These are phyloP conservation scores for Malus hybrid DNA, from an alignment of 331 rosid genomes.

Conservation along the genomic window DNA sequence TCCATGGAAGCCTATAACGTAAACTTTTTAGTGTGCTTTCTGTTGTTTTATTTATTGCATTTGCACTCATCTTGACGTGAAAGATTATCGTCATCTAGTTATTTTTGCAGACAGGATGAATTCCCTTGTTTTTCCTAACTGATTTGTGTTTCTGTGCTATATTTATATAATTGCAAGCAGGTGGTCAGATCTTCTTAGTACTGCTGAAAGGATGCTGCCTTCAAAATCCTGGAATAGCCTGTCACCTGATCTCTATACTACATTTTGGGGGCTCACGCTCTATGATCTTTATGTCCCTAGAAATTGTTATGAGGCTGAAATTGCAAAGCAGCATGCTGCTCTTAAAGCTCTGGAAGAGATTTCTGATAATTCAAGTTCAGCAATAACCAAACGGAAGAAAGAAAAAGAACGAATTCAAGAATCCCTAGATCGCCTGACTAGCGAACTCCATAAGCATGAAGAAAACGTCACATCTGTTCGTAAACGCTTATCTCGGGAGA, in stretches of 20 bases:
- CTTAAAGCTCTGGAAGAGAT: conserved; percentile 96
- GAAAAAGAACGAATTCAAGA: conserved; percentile 99
- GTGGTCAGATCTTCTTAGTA: conserved; percentile 80
- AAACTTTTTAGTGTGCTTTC: conserved; percentile 3
- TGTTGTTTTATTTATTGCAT: not conserved
- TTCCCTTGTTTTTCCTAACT: not conserved
- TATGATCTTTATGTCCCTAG: conserved; percentile 93
- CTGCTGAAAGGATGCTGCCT: conserved; percentile 87
- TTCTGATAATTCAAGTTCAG: conserved; percentile 95
- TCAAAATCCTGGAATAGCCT: conserved; percentile 96
- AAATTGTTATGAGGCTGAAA: conserved; percentile 83
- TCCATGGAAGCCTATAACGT: conserved; percentile 53
- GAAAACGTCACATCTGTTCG: conserved; percentile 84
- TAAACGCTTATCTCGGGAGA: conserved; percentile 81
- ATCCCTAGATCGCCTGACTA: conserved; percentile 76
- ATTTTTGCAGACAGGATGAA: not conserved
- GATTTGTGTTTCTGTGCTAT: not conserved
- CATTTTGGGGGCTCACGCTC: conserved; percentile 99
- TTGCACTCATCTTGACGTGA: not conserved
- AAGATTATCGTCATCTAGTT: not conserved
- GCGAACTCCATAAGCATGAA: conserved; percentile 81
- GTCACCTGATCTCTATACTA: conserved; percentile 93
- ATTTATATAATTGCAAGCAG: conserved; percentile 32
- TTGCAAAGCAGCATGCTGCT: conserved; percentile 79
- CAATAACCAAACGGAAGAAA: conserved; percentile 90